Conservation (phyloP, 2,329 filamentous ascomycete species). For the Xylaria digitata region DNA sequence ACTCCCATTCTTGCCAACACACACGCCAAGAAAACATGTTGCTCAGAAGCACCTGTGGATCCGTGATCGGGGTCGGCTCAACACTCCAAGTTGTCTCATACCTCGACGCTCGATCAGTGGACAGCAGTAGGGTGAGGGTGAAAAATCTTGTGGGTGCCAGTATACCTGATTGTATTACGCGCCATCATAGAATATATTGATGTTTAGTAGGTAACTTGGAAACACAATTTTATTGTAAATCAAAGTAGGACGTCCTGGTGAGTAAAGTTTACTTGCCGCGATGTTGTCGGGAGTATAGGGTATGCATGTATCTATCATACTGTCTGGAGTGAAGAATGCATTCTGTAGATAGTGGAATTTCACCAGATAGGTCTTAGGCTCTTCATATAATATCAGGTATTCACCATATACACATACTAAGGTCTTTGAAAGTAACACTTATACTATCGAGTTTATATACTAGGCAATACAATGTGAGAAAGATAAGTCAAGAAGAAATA, state of each 20-base stretch:
- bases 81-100: neutral
- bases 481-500: neutral
- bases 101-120: neutral
- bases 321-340: no score
- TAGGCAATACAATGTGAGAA: neutral
- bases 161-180: neutral
- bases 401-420: no score
- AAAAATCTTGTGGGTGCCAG: neutral
- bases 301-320: neutral
- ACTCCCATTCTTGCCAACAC: neutral
- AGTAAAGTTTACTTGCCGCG: no score
- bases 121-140: neutral
- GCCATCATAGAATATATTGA: neutral
- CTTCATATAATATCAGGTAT: no score
- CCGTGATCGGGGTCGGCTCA: neutral
- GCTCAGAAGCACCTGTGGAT: neutral
- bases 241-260: neutral
- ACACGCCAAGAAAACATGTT: neutral
- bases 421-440: no score
- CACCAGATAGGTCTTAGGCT: no score
- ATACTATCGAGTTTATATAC: neutral
- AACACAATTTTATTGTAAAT: neutral
- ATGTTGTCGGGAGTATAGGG: neutral
- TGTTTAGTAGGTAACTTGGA: neutral
- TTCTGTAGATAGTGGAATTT: no score